Evolutionary conservation across 345 rosid species (phyloP), one percentile per base, ranked within the genome.

Genomic region (Eucalyptus leucophloia): DNA sequence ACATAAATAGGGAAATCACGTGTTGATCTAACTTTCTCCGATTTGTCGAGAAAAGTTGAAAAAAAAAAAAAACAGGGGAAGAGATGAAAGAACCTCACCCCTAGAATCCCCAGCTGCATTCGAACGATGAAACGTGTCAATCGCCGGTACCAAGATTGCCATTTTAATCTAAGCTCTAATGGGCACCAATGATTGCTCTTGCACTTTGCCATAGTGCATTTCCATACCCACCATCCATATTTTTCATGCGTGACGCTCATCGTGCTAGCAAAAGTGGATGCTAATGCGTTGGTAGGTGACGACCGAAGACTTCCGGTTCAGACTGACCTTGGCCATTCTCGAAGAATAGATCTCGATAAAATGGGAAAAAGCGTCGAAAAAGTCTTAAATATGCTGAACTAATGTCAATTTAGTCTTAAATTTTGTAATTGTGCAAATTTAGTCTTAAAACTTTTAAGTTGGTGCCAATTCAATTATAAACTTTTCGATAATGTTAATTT

Each of bases 401-500:
- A 8, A 53, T 53, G 11, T 53, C 5, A 53, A 19, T 53, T 53
- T 53, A 53, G 26, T 53, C 0, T 4, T 21, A 53, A 53, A 53
- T 53, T 53, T 53, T 53, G 8, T 53, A 8, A 21, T 53, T 11
- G 26, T 53, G 24, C 0, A 53, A 8, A 53, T 19, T 53, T 53
- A 53, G 11, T 53, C 26, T 1, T 53, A 53, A 53, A 53, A 53
- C 26, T 53, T 53, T 53, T 53, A 53, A 0, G 0, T 53, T 53
- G 1, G 26, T 53, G 2, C 5, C 1, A 53, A 19, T 53, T 53
- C 1, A 53, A 2, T 53, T 53, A 53, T 53, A 53, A 53, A 53
- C 26, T 0, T 53, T 53, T 53, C 26, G 0, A 19, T 53, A 4
- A 53, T 19, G 11, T 53, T 21, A 53, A 8, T 19, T 53, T 53